Evolutionary conservation across 495 filamentous ascomycete genomes (phyloP), one percentile per base, ranked within the genome.

Genomic region (Penicillium maclennaniae): DNA sequence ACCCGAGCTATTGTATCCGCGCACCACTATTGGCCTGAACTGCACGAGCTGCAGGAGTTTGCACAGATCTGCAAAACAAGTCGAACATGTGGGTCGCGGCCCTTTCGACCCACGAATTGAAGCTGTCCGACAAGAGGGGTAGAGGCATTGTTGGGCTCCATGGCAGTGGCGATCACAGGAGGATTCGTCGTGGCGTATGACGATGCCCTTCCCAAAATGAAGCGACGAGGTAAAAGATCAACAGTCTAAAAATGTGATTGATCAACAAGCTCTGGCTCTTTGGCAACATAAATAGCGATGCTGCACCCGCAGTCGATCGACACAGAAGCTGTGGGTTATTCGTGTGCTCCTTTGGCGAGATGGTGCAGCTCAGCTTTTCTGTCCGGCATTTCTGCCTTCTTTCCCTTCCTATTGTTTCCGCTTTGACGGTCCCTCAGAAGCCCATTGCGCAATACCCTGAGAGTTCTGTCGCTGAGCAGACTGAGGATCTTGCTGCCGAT

Each of bases 381-480:
- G 5, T 6, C 4, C 6, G n/a, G 38, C 15, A 9, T 7, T 6
- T 40, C 9, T 26, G 36, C 14, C 43, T 54, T 14, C 38, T 48
- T 14, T 34, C 51, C 26, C 26, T 44, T 43, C 39, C 21, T 21
- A 37, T 54, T 9, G 44, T 26, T 25, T 43, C 45, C 2, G 44
- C 51, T 17, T 38, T 54, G 38, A 37, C 25, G 20, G 26, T 54
- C 28, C 51, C 51, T 15, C 51, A 54, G 17, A 17, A 48, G 15
- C 2, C 43, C 15, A 38, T 54, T 44, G 17, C 21, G 0, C 38
- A 48, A 7, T 12, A 26, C 6, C 2, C 42, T 1, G 42, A 23
- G 26, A 17, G 37, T 47, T 25, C n/a, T 6, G 16, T 43, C 19
- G 34, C 10, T 17, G 27, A 47, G 4, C 45, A 37, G 12, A 5